Evolutionary conservation across 1,139 yeast species (phyloP), one percentile per base, ranked within the genome.

Genomic region (Meyerozyma smithsonii): DNA sequence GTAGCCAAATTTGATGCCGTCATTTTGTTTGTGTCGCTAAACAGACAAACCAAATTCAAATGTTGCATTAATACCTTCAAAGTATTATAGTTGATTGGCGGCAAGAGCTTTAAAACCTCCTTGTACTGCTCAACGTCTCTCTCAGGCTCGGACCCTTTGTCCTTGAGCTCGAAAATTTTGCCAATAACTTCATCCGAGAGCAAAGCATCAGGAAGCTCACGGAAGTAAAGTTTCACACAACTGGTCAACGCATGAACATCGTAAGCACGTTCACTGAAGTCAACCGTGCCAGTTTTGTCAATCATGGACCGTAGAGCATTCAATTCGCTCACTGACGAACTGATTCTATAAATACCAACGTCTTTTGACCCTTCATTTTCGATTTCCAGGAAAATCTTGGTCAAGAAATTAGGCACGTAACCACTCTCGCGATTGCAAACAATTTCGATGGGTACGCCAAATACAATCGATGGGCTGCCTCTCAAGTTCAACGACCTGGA

Each of bases 211-310:
- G 97, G 97, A 36, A 92, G 64, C 52, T 89, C 97, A 48, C 98
- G 75, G 49, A 92, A 65, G 55, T 78, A 90, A 45, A 85, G 74
- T 59, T 92, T 92, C 51, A 92, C 83, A 52, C 95, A 81, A 35
- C 96, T 95, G 1, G 97, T 90, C 37, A 89, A 78, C 1, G 95
- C 85, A 58, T 92, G 94, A 36, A 88, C 78, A 59, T 89, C 97
- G 54, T 81, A 81, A 65, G 86, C 77, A 37, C 85, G 72, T 58
- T 84, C 74, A 26, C 79, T 71, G 46, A 87, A 81, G 39, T 67
- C 63, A 33, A 70, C 51, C 8, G 74, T 76, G 14, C 87, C 87
- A 21, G 78, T 76, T 45, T 74, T 76, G 59, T 92, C 96, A 56
- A 92, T 86, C 30, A 81, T 81, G 8, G 71, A 66, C 56, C 83